Percentiles rank a stretch among this genome's conserved stretches.
phyloP scores from a whole-genome alignment of 1,284 basidiomycete genomes.

The Exobasidium cylindrosporum region DNA sequence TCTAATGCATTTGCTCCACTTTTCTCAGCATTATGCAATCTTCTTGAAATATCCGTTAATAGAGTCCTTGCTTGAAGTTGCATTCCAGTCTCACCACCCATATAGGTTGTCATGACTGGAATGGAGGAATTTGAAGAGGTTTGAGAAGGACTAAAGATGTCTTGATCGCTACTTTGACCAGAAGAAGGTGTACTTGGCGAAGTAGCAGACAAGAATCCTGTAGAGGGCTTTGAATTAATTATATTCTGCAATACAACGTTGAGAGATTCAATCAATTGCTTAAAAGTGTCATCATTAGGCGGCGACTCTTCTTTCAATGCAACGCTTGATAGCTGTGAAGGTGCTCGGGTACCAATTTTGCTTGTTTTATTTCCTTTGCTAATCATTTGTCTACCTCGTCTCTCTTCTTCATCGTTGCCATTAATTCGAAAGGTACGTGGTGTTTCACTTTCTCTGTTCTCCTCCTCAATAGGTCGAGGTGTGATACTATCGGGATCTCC shows the following conservation, averaged over 20 bases:
- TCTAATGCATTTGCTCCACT: slow-evolving; percentile 14
- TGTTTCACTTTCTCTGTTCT: neutral
- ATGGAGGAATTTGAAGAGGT: neutral
- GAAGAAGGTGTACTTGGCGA: neutral
- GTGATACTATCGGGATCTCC: neutral
- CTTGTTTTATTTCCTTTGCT: neutral
- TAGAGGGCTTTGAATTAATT: neutral
- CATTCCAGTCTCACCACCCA: neutral
- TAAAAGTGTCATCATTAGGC: slow-evolving; percentile 14
- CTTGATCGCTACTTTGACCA: neutral
- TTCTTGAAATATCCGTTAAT: neutral
- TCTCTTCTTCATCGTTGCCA: neutral
- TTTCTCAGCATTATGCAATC: neutral
- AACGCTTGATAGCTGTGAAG: slow-evolving; percentile 4
- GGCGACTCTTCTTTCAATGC: slow-evolving; percentile 24
- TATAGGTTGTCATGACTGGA: neutral
- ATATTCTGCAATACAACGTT: slow-evolving; percentile 1
- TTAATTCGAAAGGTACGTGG: neutral
- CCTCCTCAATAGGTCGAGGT: neutral
- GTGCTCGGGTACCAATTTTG: neutral
- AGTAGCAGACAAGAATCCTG: neutral
- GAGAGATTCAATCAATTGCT: slow-evolving; percentile 7
- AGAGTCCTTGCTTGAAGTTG: neutral
- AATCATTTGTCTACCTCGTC: neutral
- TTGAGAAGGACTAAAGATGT: neutral